Evolutionary conservation across 1,139 yeast genomes (phyloP), one percentile per base, ranked within the genome.

Genomic region (Blastobotrys serpentis): DNA sequence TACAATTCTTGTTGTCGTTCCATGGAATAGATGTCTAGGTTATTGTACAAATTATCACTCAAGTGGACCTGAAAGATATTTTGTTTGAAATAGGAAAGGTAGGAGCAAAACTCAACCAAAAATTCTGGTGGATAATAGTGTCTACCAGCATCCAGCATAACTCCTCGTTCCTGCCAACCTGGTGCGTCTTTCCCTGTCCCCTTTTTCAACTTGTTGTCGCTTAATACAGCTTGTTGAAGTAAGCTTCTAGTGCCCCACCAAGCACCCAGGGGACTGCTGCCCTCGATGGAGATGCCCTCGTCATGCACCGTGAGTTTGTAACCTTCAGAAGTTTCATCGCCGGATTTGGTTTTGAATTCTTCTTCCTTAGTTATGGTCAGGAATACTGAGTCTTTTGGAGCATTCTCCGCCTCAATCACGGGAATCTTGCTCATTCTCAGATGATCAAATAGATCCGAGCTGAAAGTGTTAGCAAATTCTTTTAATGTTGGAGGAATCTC

Each of bases 241-340:
- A 41, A 13, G 4, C 37, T 41, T 10, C 44, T 37, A 4, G 44
- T 41, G 8, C 44, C 44, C 44, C 44, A 41, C 44, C 44, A 41
- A 22, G 44, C 22, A 10, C 44, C 44, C 37, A 41, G 29, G 26
- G 44, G 44, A 16, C 44, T 41, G 23, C 36, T 30, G 22, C 44
- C 44, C 37, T 16, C 32, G 14, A 41, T 41, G 6, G 8, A n/a
- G 19, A 41, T 17, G 11, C 44, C 44, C 10, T 23, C 8, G 14
- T 23, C 26, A 17, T 26, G 11, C 17, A 41, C 37, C 10, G 26
- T 32, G 5, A 41, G 10, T n/a, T 23, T 14, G 16, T 41, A 41
- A 4, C 44, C 44, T 26, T 41, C 44, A 5, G 44, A 26, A 16
- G 44, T 41, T 16, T 17, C 18, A 22, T 41, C 37, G 3, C 44